These are phyloP conservation scores for Kwoniella sp. DNA, from an alignment of 768 basidiomycete species.

Conservation along the genomic window DNA sequence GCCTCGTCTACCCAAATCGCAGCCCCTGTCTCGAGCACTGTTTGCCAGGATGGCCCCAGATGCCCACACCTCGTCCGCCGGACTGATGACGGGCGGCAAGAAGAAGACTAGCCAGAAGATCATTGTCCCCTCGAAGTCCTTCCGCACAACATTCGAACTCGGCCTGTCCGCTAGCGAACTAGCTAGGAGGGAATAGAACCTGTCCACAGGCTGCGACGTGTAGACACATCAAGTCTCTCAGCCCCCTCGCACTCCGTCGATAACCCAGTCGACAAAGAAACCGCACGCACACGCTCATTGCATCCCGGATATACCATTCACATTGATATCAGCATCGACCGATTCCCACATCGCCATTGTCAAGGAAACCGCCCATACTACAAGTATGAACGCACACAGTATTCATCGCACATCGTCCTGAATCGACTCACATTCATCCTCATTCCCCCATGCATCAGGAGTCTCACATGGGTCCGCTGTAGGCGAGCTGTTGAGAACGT, in stretches of 20 bases:
- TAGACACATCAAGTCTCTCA: not conserved
- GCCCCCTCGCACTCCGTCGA: not conserved
- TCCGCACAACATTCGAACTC: slow-evolving; percentile 41
- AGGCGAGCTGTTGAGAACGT: no score
- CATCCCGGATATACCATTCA: no score
- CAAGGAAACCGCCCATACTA: no score
- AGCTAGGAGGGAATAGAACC: slow-evolving; percentile 25
- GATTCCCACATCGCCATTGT: no score
- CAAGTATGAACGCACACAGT: no score
- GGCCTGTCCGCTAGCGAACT: slow-evolving; percentile 39
- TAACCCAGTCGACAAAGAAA: not conserved
- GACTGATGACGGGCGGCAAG: slow-evolving; percentile 15
- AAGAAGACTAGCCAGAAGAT: slow-evolving; percentile 27
- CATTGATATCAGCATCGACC: no score
- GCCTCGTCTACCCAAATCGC: slow-evolving; percentile 33
- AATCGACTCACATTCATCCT: no score
- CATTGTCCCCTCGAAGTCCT: slow-evolving; percentile 38
- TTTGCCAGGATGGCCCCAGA: slow-evolving; percentile 23
- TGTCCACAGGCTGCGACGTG: no score
- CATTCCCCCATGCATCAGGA: no score
- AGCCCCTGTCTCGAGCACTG: slow-evolving; percentile 33
- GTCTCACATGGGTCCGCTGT: no score
- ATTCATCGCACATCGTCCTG: no score
- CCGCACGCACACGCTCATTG: no score
- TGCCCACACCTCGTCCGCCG: slow-evolving; percentile 26